A percentile compares a stretch with the other conserved stretches of the same genome.
These are phyloP conservation scores for Porcisia hertigi DNA, from an alignment of 208 protist genomes.

Conservation along the genomic window DNA sequence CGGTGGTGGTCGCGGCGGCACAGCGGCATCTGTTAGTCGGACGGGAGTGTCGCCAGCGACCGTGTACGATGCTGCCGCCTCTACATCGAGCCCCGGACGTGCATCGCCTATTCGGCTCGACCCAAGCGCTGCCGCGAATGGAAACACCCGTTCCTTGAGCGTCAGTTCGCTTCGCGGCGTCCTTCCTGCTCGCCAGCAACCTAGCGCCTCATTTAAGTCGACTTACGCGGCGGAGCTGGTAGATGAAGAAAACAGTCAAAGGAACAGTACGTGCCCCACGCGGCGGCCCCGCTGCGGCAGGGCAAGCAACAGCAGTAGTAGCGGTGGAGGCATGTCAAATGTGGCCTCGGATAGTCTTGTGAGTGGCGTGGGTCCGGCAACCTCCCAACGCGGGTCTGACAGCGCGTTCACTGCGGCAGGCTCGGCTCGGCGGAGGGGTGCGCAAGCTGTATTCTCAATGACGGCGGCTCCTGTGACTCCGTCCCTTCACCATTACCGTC, in stretches of 20 bases:
- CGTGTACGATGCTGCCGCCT: background rate
- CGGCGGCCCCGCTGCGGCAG: conserved; percentile 10
- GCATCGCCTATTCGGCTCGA: background rate
- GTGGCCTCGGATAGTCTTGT: background rate
- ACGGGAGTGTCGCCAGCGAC: background rate
- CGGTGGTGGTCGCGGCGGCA: conserved; percentile 14
- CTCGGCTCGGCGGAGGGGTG: background rate
- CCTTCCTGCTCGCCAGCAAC: background rate
- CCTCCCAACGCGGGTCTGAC: background rate
- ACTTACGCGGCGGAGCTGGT: conserved; percentile 29
- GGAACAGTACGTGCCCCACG: background rate
- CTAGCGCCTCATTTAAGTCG: conserved; percentile 34
- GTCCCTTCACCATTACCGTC: background rate
- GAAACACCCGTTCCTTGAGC: background rate
- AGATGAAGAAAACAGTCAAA: conserved; percentile 29
- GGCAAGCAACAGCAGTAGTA: background rate
- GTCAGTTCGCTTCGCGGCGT: background rate
- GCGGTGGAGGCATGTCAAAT: background rate
- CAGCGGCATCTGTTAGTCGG: background rate
- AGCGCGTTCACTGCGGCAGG: background rate
- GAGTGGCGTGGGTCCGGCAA: background rate
- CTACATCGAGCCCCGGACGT: background rate
- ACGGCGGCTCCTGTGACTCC: background rate
- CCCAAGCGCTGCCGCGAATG: background rate
- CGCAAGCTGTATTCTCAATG: background rate